Conservation (phyloP, 2,329 filamentous ascomycete genomes). For the Aspergillus brasiliensis region DNA sequence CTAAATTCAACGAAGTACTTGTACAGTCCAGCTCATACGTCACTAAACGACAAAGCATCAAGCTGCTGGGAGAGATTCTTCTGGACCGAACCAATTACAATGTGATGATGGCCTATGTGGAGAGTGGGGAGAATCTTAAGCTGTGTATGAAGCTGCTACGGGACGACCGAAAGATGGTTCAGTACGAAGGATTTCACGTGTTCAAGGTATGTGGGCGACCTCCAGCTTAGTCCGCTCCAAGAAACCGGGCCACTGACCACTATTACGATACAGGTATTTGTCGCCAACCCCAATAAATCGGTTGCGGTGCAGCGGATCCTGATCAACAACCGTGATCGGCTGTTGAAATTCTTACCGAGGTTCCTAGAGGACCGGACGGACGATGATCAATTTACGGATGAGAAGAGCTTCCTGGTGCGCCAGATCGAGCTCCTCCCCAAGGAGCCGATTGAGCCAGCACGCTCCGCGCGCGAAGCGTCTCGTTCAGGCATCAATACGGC, state of each 20-base stretch:
- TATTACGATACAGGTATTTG: slow-evolving; percentile 69
- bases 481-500: slow-evolving; percentile 32
- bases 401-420: slow-evolving; percentile 95
- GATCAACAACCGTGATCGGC: slow-evolving; percentile 91
- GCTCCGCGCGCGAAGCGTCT: slow-evolving; percentile 29
- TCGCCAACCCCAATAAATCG: slow-evolving; percentile 98
- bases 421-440: slow-evolving; percentile 67
- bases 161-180: slow-evolving; percentile 97
- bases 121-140: slow-evolving; percentile 92
- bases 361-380: slow-evolving; percentile 95
- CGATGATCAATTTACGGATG: slow-evolving; percentile 97
- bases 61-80: slow-evolving; percentile 90
- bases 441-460: slow-evolving; percentile 42
- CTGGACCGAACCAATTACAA: slow-evolving; percentile 95
- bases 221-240: neutral
- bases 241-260: slow-evolving; percentile 21
- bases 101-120: slow-evolving; percentile 97
- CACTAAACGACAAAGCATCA: slow-evolving; percentile 97
- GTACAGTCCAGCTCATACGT: slow-evolving; percentile 95
- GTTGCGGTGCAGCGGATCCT: slow-evolving; percentile 91
- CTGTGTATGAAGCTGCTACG: slow-evolving; percentile 96
- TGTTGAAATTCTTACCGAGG: slow-evolving; percentile 83
- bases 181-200: slow-evolving; percentile 98
- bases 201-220: slow-evolving; percentile 68
- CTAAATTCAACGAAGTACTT: slow-evolving; percentile 81